Conservation (phyloP, 2,329 filamentous ascomycete species). For the Calycina herbarum region DNA sequence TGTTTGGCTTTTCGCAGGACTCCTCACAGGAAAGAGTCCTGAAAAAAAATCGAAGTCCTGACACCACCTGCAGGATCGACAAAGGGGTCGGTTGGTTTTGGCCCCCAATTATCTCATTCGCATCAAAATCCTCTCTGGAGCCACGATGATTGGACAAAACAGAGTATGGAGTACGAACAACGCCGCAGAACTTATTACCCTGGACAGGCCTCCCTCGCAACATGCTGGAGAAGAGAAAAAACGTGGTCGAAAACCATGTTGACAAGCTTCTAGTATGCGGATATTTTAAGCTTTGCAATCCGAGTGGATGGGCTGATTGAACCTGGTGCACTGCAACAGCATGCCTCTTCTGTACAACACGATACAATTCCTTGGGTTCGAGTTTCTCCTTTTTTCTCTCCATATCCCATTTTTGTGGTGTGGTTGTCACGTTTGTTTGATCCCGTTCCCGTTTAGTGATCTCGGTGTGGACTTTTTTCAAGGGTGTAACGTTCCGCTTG, state of each 20-base stretch:
- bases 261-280: background rate
- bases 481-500: background rate
- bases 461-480: background rate
- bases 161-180: background rate
- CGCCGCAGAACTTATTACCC: background rate
- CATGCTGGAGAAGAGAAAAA: background rate
- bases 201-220: background rate
- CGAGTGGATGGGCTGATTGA: background rate
- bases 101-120: conserved; percentile 7
- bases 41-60: conserved; percentile 6
- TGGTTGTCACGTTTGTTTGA: background rate
- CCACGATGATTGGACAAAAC: background rate
- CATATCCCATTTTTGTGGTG: background rate
- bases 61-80: conserved; percentile 5
- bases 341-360: background rate
- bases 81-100: conserved; percentile 6
- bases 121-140: background rate
- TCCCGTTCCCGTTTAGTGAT: background rate
- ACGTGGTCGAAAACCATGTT: background rate
- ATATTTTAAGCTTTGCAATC: background rate
- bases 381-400: background rate
- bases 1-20: background rate
- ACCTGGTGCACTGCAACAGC: background rate
- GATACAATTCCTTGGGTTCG: background rate
- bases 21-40: background rate